A percentile compares a stretch with the other conserved stretches of the same genome.
phyloP scores from a whole-genome alignment of 2,329 filamentous ascomycete species.

The Fusarium poae region DNA sequence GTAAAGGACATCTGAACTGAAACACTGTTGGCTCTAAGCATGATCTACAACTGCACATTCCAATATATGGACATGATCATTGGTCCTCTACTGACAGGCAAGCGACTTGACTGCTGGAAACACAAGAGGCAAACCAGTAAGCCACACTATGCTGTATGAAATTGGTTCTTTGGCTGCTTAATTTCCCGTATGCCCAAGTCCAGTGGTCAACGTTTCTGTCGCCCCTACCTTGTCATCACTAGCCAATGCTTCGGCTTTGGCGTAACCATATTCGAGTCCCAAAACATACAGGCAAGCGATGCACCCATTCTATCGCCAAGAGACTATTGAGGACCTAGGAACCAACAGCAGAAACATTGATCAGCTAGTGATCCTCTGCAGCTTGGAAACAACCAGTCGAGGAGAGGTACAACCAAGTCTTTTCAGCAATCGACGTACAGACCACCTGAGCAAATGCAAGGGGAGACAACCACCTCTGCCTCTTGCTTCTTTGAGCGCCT shows the following conservation, averaged over 20 bases:
- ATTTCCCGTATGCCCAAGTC: no score
- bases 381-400: background rate
- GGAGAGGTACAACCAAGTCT: background rate
- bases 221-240: background rate
- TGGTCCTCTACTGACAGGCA: background rate
- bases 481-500: conserved; percentile 9
- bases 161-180: no score
- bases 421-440: background rate
- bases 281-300: background rate
- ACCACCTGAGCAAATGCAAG: conserved; percentile 1
- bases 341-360: conserved; percentile 32
- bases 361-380: background rate
- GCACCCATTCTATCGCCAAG: conserved; percentile 16
- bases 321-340: background rate
- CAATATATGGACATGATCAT: background rate
- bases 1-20: background rate
- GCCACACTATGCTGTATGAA: no score
- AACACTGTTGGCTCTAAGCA: conserved; percentile 22
- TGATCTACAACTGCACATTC: conserved; percentile 25
- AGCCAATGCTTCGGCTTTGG: background rate
- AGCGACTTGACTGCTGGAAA: background rate
- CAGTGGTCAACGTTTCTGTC: background rate
- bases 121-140: background rate
- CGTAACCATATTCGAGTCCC: background rate
- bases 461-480: background rate